A percentile compares a stretch with the other conserved stretches of the same genome.
Conservation (phyloP, 2,329 filamentous ascomycete species). For the Fusarium sulawesiense region DNA sequence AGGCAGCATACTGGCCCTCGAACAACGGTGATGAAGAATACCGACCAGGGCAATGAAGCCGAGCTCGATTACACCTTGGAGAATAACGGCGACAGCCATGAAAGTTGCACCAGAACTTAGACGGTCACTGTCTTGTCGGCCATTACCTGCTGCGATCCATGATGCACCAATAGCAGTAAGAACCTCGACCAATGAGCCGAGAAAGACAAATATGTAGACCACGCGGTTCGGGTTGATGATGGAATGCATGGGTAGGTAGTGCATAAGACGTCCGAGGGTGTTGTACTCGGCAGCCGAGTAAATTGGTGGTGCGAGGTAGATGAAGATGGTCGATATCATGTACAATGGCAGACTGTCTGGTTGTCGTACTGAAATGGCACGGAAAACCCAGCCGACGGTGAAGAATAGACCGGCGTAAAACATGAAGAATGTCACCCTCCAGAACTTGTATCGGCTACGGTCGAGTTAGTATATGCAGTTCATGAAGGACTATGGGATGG, state of each 20-base stretch:
- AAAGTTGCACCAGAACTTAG: constrained; percentile 67
- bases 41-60: constrained; percentile 40
- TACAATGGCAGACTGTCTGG: constrained; percentile 39
- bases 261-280: constrained; percentile 44
- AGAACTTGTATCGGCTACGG: constrained; percentile 40
- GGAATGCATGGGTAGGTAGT: constrained; percentile 44
- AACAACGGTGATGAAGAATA: constrained; percentile 35
- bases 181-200: constrained; percentile 39
- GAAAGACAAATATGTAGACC: constrained; percentile 45
- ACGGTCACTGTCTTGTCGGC: constrained; percentile 61
- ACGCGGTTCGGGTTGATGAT: constrained; percentile 43
- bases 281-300: constrained; percentile 46
- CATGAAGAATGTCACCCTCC: constrained; percentile 45
- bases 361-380: constrained; percentile 34
- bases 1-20: constrained; percentile 37
- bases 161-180: constrained; percentile 42
- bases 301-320: constrained; percentile 42
- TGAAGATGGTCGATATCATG: constrained; percentile 44
- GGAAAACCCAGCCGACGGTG: constrained; percentile 36
- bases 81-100: constrained; percentile 61
- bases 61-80: constrained; percentile 47
- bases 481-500: fast-evolving
- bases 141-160: constrained; percentile 42
- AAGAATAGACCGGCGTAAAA: constrained; percentile 44
- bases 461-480: neutral